phyloP scores from a whole-genome alignment of 1,139 yeast genomes.

The Arxiozyma slooffiae region DNA sequence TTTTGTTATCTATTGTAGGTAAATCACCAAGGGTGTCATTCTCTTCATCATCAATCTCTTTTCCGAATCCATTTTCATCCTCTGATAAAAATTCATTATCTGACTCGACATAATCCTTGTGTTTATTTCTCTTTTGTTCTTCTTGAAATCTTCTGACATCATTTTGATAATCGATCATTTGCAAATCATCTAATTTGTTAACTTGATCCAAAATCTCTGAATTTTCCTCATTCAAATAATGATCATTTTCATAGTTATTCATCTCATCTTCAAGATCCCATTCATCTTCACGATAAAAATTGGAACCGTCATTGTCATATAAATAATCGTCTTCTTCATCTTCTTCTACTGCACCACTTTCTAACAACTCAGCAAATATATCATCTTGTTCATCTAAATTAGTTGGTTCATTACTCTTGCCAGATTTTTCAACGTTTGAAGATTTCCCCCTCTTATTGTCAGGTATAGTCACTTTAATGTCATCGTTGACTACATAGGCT shows the following conservation, averaged over 20 bases:
- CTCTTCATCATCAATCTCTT: slow-evolving; percentile 34
- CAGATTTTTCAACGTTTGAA: background rate
- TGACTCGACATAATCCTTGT: slow-evolving; percentile 42
- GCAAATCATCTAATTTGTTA: slow-evolving; percentile 43
- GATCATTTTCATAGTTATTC: slow-evolving; percentile 39
- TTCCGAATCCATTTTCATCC: slow-evolving; percentile 22
- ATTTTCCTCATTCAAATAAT: slow-evolving; percentile 21
- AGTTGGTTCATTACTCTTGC: slow-evolving; percentile 53
- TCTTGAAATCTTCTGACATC: slow-evolving; percentile 69
- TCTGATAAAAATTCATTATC: slow-evolving; percentile 53
- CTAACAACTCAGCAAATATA: slow-evolving; percentile 50
- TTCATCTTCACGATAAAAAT: slow-evolving; percentile 30
- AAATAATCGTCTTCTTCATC: slow-evolving; percentile 38
- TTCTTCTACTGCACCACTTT: slow-evolving; percentile 45
- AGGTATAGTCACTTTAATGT: slow-evolving; percentile 15
- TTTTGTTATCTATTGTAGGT: slow-evolving; percentile 31
- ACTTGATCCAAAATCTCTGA: slow-evolving; percentile 22
- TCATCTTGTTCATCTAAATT: slow-evolving; percentile 57
- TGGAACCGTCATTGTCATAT: background rate
- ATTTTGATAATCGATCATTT: slow-evolving; percentile 69
- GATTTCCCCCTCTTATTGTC: slow-evolving; percentile 4
- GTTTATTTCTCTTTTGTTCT: slow-evolving; percentile 34
- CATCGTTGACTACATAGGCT: slow-evolving; percentile 60
- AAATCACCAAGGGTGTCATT: slow-evolving; percentile 49
- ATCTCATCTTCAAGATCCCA: slow-evolving; percentile 61